Conservation (phyloP, 1,284 basidiomycete species). For the Trichosporon sp. region DNA sequence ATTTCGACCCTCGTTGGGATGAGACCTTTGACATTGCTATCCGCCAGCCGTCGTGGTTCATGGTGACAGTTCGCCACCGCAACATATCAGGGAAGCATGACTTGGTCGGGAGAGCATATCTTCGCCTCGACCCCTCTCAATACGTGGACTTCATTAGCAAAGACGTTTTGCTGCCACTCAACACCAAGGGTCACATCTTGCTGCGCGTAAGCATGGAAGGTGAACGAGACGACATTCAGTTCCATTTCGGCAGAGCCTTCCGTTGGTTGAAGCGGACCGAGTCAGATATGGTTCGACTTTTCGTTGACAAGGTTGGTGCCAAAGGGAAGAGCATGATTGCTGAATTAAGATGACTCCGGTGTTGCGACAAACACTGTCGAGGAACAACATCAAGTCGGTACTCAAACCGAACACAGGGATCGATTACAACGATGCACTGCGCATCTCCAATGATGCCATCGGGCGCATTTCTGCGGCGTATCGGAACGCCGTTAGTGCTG, state of each 20-base stretch:
- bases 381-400: constrained; percentile 67
- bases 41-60: constrained; percentile 76
- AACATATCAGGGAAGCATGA: constrained; percentile 84
- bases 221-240: constrained; percentile 95
- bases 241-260: constrained; percentile 96
- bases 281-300: constrained; percentile 90
- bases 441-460: constrained; percentile 50
- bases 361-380: constrained; percentile 82
- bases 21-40: constrained; percentile 94
- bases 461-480: constrained; percentile 73
- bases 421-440: constrained; percentile 63
- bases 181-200: constrained; percentile 69
- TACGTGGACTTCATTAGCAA: constrained; percentile 86
- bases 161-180: constrained; percentile 87
- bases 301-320: constrained; percentile 93
- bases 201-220: constrained; percentile 96
- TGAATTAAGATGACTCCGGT: constrained; percentile 79
- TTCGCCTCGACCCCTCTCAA: constrained; percentile 82
- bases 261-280: constrained; percentile 89
- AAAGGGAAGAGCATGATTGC: not conserved
- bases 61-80: constrained; percentile 88
- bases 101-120: constrained; percentile 82
- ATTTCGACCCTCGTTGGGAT: constrained; percentile 86
- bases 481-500: constrained; percentile 61
- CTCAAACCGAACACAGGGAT: constrained; percentile 56